Evolutionary conservation across 352 stramenopile genomes (phyloP).

Genomic region (Pythium coloratum): DNA sequence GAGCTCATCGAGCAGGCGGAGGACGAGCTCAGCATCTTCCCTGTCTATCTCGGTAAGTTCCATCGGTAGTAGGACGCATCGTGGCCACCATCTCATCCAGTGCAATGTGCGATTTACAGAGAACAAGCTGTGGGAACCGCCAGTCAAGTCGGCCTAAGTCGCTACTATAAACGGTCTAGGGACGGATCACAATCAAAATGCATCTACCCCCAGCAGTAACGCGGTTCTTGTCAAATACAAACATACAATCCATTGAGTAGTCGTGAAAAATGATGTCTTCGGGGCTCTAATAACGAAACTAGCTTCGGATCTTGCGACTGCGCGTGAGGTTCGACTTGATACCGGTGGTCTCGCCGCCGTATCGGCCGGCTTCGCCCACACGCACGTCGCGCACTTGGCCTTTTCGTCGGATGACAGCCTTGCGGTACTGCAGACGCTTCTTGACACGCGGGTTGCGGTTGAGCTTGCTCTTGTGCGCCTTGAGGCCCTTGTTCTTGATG

Average conservation of each 20-base stretch:
- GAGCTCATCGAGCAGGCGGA: slow-evolving; percentile 88
- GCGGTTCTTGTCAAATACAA: slow-evolving; percentile 22
- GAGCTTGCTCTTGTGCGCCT: slow-evolving; percentile 97
- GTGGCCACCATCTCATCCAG: neutral
- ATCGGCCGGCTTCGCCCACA: slow-evolving; percentile 82
- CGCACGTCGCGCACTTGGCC: slow-evolving; percentile 95
- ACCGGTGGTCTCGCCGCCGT: slow-evolving; percentile 87
- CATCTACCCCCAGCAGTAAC: neutral
- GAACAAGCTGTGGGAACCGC: slow-evolving; percentile 86
- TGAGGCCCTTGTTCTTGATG: slow-evolving; percentile 98
- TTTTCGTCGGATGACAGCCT: slow-evolving; percentile 97
- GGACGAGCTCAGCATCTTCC: slow-evolving; percentile 84
- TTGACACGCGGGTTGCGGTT: slow-evolving; percentile 99
- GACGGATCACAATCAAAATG: neutral
- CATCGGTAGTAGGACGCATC: neutral
- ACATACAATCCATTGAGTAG: slow-evolving; percentile 20
- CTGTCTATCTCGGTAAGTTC: slow-evolving; percentile 77
- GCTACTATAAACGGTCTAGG: neutral
- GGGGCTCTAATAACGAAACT: slow-evolving; percentile 22
- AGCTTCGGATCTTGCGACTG: slow-evolving; percentile 91
- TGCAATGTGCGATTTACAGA: slow-evolving; percentile 33
- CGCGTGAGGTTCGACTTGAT: slow-evolving; percentile 89
- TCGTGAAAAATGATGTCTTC: slow-evolving; percentile 4
- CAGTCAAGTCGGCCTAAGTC: slow-evolving; percentile 46
- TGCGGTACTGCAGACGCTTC: slow-evolving; percentile 97